phyloP scores from a whole-genome alignment of 2,329 filamentous ascomycete species.

The Hansfordia pulvinata region DNA sequence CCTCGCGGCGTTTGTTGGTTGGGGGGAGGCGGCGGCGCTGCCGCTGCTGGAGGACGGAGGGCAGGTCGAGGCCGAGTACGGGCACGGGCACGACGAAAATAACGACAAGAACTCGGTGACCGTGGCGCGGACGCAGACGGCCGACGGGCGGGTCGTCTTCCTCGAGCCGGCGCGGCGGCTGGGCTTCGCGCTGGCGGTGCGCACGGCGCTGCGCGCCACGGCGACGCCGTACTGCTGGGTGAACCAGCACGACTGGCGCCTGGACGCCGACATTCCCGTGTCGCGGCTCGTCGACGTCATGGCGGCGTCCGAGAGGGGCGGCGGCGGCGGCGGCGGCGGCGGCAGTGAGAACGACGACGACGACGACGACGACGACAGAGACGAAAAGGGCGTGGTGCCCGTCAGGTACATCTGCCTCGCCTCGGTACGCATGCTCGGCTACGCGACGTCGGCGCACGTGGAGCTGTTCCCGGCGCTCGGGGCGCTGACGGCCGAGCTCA shows the following conservation, averaged over 20 bases:
- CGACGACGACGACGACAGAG: too few species aligned
- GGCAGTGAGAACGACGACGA: too few species aligned
- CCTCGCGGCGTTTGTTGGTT: constrained; percentile 13
- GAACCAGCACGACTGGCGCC: constrained; percentile 42
- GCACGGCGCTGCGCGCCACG: constrained; percentile 31
- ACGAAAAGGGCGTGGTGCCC: constrained; percentile 16
- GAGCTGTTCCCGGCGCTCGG: constrained; percentile 25
- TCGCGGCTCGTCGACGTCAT: constrained; percentile 29
- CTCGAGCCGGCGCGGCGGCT: constrained; percentile 31
- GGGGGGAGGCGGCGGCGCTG: not conserved
- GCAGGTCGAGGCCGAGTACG: constrained; percentile 30
- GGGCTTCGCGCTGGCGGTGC: constrained; percentile 39
- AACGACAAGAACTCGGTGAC: constrained; percentile 21
- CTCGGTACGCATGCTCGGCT: constrained; percentile 35
- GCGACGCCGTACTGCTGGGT: constrained; percentile 40
- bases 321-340: too few species aligned
- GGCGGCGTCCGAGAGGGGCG: constrained; percentile 20
- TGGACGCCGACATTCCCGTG: constrained; percentile 30
- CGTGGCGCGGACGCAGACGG: constrained; percentile 20
- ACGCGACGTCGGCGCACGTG: constrained; percentile 33
- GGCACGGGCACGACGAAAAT: constrained; percentile 22
- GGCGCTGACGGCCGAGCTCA: constrained; percentile 25
- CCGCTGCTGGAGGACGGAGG: constrained; percentile 1
- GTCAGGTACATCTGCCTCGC: constrained; percentile 40
- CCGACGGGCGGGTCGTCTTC: constrained; percentile 26